Percentiles rank a stretch among this genome's conserved stretches.
Evolutionary conservation across 176 grass and related monocot genomes (phyloP).

Genomic region (Eragrostis curvula): DNA sequence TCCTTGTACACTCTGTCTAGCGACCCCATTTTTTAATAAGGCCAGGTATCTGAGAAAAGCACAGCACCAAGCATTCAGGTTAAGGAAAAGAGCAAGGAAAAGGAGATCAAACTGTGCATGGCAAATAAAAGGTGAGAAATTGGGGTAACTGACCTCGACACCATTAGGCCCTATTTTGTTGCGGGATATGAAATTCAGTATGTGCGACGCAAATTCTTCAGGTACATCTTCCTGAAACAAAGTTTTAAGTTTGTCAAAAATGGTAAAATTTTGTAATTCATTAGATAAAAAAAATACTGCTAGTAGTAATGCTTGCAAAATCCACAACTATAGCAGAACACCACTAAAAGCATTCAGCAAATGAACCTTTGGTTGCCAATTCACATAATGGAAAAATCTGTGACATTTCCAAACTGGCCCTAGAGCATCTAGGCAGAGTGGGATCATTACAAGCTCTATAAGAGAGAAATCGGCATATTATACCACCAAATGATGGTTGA

Average conservation of each 20-base stretch:
- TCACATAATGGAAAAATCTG: background rate
- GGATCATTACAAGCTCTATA: background rate
- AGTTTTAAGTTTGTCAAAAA: conserved; percentile 27
- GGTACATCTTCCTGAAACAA: conserved; percentile 92
- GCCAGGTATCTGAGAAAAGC: conserved; percentile 50
- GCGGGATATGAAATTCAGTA: conserved; percentile 91
- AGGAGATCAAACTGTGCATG: background rate
- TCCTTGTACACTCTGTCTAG: conserved; percentile 6
- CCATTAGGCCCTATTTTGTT: conserved; percentile 89
- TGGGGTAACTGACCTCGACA: conserved; percentile 65
- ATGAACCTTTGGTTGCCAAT: conserved; percentile 7
- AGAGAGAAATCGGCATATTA: background rate
- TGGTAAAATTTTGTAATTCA: background rate
- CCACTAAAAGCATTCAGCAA: background rate
- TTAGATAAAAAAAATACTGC: conserved; percentile 3
- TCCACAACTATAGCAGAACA: background rate
- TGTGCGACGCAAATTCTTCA: conserved; percentile 84
- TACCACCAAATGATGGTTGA: background rate
- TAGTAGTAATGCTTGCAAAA: conserved; percentile 1
- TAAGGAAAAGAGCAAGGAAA: background rate
- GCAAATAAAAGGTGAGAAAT: conserved; percentile 13
- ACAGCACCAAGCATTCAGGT: background rate
- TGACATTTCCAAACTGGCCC: background rate
- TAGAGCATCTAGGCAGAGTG: conserved; percentile 9
- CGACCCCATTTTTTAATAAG: conserved; percentile 48